Percentiles rank a stretch among this genome's conserved stretches.
These are phyloP conservation scores for Sporothrix pseudoabietina DNA, from an alignment of 2,329 filamentous ascomycete genomes.

Conservation along the genomic window DNA sequence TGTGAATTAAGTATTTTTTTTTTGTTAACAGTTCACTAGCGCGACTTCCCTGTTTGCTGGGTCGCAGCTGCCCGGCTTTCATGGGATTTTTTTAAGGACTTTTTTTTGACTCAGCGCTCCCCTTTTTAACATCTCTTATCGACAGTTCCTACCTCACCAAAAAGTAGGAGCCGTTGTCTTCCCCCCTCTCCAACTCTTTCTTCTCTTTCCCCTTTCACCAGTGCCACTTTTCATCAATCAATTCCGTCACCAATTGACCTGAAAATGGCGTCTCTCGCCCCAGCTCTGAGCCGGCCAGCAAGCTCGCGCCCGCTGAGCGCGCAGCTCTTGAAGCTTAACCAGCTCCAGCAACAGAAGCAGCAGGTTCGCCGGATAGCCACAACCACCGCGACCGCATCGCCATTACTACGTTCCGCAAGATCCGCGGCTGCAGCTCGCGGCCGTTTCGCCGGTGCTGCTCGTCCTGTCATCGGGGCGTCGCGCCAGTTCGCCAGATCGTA, in stretches of 20 bases:
- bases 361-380: constrained; percentile 38
- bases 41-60: constrained; percentile 12
- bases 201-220: constrained; percentile 15
- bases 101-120: constrained; percentile 21
- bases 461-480: constrained; percentile 25
- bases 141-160: constrained; percentile 2
- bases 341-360: constrained; percentile 33
- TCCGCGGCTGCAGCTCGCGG: constrained; percentile 35
- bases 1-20: not conserved
- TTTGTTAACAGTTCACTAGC: constrained; percentile 18
- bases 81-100: not conserved
- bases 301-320: constrained; percentile 37
- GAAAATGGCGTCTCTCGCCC: constrained; percentile 42
- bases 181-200: not conserved
- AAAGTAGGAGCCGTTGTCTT: not conserved
- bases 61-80: constrained; percentile 18
- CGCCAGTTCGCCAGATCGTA: constrained; percentile 39
- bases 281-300: constrained; percentile 42
- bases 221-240: constrained; percentile 25
- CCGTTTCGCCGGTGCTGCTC: not conserved
- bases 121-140: constrained; percentile 29
- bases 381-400: constrained; percentile 33
- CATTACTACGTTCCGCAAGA: constrained; percentile 32
- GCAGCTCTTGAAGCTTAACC: constrained; percentile 33
- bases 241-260: constrained; percentile 34